A percentile compares a stretch with the other conserved stretches of the same genome.
phyloP scores from a whole-genome alignment of 129 eudicot species.

The Escallonia herrerae region DNA sequence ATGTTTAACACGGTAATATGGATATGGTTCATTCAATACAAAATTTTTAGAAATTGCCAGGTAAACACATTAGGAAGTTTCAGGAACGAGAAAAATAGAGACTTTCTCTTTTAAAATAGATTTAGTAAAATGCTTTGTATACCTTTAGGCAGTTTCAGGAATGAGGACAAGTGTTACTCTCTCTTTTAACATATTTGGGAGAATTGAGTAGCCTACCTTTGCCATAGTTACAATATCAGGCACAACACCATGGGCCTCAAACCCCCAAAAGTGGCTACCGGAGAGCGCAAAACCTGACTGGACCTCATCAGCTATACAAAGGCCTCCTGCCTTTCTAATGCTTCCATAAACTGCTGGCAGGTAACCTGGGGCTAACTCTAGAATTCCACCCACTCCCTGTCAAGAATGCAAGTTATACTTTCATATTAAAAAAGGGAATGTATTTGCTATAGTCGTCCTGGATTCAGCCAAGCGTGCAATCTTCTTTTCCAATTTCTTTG shows the following conservation, averaged over 20 bases:
- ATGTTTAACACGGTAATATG: too few relatives aligned
- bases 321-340: slow-evolving; percentile 67
- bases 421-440: neutral
- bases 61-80: neutral
- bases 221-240: slow-evolving; percentile 88
- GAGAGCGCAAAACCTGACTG: slow-evolving; percentile 78
- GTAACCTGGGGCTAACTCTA: slow-evolving; percentile 76
- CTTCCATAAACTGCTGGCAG: slow-evolving; percentile 45
- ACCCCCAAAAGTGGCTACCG: slow-evolving; percentile 75
- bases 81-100: too few relatives aligned
- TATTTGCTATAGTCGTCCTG: neutral
- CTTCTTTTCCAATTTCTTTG: too few relatives aligned
- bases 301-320: slow-evolving; percentile 88
- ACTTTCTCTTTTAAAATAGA: too few relatives aligned
- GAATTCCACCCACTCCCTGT: slow-evolving; percentile 79
- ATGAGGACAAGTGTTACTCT: too few relatives aligned
- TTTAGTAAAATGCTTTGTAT: too few relatives aligned
- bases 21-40: too few relatives aligned
- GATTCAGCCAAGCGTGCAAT: too few relatives aligned
- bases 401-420: slow-evolving; percentile 7
- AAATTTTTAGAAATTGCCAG: neutral
- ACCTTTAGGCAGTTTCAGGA: too few relatives aligned
- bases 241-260: slow-evolving; percentile 67
- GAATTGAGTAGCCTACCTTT: slow-evolving; percentile 29
- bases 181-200: neutral